Evolutionary conservation across 1,139 yeast genomes (phyloP), one percentile per base, ranked within the genome.

Genomic region (Hyphopichia khmerensis): DNA sequence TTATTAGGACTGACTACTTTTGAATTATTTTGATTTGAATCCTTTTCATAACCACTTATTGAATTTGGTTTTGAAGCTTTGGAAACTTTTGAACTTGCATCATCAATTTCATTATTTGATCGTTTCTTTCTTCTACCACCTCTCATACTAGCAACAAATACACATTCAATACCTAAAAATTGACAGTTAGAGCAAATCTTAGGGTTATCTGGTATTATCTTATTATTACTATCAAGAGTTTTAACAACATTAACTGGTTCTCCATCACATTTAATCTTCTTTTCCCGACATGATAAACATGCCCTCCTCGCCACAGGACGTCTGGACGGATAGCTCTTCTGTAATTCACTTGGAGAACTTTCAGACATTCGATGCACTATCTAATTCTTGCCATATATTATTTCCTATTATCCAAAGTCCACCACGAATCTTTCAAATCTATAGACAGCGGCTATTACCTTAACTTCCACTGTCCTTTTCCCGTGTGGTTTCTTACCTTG

Each of bases 181-280:
- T 64, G 63, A 53, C 86, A 80, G 51, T 79, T 79, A 26, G 82
- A 63, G 49, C 87, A 81, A 17, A 50, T 45, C 30, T 56, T 44
- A 3, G 60, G 49, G 42, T 55, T 51, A 39, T 48, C 49, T 10
- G 54, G 52, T 13, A 49, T 44, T 35, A 43, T 45, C 51, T 43
- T 48, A 36, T 48, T 48, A 40, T 43, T 39, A 33, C 53, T 55
- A 35, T 53, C 53, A 36, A 52, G 41, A 23, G 49, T 40, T 2
- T 48, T 43, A 43, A 57, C 40, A 44, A 63, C 36, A 53, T 55
- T 41, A 38, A 61, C 57, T n/a, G 66, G 55, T 48, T 78, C 83
- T 7, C 86, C 86, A 48, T 81, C 84, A 56, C 87, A 81, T 49
- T 79, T 80, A 49, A 80, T 72, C 52, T 81, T 81, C 63, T 79